A percentile compares a stretch with the other conserved stretches of the same genome.
Evolutionary conservation across 2,329 filamentous ascomycete genomes (phyloP).

Genomic region (Colletotrichum sp.): DNA sequence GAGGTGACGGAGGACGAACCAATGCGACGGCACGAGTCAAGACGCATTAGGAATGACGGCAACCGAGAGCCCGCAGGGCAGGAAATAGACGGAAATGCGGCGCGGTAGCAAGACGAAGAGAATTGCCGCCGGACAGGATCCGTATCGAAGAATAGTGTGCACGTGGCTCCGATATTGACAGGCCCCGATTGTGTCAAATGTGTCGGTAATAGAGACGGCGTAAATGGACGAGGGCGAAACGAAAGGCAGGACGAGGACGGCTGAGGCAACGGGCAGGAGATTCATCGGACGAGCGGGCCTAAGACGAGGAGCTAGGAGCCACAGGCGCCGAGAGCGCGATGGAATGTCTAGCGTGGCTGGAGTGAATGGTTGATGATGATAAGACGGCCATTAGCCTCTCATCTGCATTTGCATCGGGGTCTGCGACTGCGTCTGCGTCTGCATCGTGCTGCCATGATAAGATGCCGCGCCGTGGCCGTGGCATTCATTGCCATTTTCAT

Average conservation of each 20-base stretch:
- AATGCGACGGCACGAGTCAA: constrained; percentile 20
- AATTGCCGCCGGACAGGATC: background rate
- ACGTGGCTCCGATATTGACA: background rate
- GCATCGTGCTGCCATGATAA: constrained; percentile 7
- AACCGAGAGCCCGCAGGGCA: background rate
- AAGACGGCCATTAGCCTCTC: background rate
- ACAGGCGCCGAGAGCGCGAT: constrained; percentile 10
- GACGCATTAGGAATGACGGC: constrained; percentile 6
- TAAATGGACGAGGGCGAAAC: background rate
- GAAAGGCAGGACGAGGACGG: too few relatives aligned
- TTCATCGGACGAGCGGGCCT: background rate
- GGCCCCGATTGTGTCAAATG: background rate
- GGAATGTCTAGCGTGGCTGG: background rate
- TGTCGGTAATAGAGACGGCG: background rate
- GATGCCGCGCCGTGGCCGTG: background rate
- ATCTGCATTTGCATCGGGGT: background rate
- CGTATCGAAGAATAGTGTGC: background rate
- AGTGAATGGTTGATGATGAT: background rate
- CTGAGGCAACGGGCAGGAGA: background rate
- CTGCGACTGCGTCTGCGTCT: background rate
- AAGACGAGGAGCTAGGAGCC: background rate
- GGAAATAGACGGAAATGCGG: background rate
- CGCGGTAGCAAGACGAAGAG: background rate
- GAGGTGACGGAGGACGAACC: background rate
- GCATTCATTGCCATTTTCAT: background rate